phyloP scores from a whole-genome alignment of 345 rosid genomes.

The Moricandia arvensis region DNA sequence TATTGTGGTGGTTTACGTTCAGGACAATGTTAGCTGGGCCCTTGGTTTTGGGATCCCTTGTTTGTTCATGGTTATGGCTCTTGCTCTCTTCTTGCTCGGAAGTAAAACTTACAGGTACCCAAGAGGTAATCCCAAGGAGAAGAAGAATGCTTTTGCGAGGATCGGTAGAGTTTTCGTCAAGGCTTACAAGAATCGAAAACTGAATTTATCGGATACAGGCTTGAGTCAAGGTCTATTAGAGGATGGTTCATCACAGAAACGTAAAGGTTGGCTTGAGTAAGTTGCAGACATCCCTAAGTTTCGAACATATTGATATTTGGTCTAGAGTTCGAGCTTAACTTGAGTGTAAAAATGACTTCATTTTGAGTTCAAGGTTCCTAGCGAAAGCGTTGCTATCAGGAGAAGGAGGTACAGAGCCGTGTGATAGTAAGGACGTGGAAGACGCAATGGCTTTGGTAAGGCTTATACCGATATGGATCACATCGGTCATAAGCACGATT shows the following conservation, averaged over 20 bases:
- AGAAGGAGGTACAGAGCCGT: conserved; percentile 40
- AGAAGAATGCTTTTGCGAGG: conserved; percentile 25
- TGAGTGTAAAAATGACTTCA: neutral
- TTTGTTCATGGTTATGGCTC: conserved; percentile 33
- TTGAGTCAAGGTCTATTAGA: conserved; percentile 19
- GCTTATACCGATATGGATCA: conserved; percentile 71
- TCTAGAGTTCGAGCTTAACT: neutral
- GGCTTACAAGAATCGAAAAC: conserved; percentile 27
- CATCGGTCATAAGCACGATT: conserved; percentile 57
- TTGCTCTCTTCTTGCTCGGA: conserved; percentile 36
- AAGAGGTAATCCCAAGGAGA: neutral
- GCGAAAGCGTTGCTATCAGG: conserved; percentile 43
- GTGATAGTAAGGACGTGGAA: conserved; percentile 68
- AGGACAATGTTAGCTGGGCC: conserved; percentile 25
- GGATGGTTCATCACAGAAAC: conserved; percentile 11
- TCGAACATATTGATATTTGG: neutral
- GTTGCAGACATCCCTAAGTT: conserved; percentile 3
- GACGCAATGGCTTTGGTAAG: conserved; percentile 66
- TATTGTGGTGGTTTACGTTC: conserved; percentile 18
- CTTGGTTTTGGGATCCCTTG: conserved; percentile 37
- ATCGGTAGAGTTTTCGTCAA: conserved; percentile 23
- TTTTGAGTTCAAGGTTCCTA: conserved; percentile 37
- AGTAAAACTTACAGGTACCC: conserved; percentile 20
- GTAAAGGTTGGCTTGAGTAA: conserved; percentile 4
- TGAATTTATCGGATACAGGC: neutral